Evolutionary conservation across 192 early-diverging fungal species (phyloP), one percentile per base, ranked within the genome.

Genomic region (Linnemannia elongata): DNA sequence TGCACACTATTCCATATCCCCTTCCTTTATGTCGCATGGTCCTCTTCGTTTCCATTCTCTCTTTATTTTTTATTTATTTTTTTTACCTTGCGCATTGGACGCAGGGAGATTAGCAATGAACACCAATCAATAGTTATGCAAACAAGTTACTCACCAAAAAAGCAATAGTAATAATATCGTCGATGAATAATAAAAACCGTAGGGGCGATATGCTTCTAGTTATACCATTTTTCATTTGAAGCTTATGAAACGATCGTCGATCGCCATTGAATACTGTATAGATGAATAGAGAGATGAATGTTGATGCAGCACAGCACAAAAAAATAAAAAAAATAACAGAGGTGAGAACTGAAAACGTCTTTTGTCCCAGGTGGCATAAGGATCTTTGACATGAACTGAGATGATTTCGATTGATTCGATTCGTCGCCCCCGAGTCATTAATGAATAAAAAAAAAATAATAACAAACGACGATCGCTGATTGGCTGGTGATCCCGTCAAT

Each of bases 401-500:
- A n/a, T 6, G 55, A 57, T 9, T 22, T n/a, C 6, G 55, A 27
- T 27, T 22, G 20, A n/a, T 27, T 57, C 9, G 24, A 57, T 57
- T 24, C 7, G 55, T 7, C 55, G 55, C 24, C 55, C 55, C 55
- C 55, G 55, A 57, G 55, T 57, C n/a, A 6, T 0, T 8, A 27
- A 7, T 57, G 24, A 57, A 57, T 57, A 57, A 57, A 18, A 57
- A 55, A 55, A 57, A 57, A 57, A 57, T 27, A 57, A 57, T 27
- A 57, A 57, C 6, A 57, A 57, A 57, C 24, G n/a, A 6, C 4
- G 72, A 42, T 2, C 4, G 18, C 20, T 73, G 72, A 81, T 81
- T 81, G 79, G 79, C 69, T 73, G 41, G 47, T 42, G 10, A 42
- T 63, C 20, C 18, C 18, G 39, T 57, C 30, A 38, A 76, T 57